phyloP scores from a whole-genome alignment of 257 asterid species.

The Solanum tarapatanum region DNA sequence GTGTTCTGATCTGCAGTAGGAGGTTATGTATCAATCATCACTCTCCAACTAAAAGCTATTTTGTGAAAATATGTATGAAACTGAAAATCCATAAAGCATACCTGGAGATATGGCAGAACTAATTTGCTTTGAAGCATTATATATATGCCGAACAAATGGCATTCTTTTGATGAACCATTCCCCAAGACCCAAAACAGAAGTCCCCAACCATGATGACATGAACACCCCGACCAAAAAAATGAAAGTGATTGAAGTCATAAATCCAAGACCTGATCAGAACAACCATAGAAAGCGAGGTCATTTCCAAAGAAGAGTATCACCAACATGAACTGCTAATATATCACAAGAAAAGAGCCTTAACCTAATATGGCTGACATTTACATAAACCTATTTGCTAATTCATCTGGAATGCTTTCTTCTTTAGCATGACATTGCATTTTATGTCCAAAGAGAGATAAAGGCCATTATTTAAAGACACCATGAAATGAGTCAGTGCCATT shows the following conservation, averaged over 20 bases:
- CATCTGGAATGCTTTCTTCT: background rate
- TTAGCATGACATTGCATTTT: background rate
- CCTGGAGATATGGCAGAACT: conserved; percentile 48
- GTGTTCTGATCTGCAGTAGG: conserved; percentile 35
- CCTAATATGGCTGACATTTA: background rate
- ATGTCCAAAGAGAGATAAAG: background rate
- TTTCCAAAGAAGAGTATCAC: background rate
- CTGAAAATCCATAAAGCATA: background rate
- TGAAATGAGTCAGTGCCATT: background rate
- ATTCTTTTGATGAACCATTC: conserved; percentile 37
- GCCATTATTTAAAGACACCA: background rate
- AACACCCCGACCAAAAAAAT: conserved; percentile 36
- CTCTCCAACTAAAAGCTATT: background rate
- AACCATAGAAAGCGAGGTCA: background rate
- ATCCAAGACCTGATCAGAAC: conserved; percentile 26
- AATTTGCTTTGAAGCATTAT: conserved; percentile 36
- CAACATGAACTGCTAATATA: background rate
- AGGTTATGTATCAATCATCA: background rate
- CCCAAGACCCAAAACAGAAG: conserved; percentile 30
- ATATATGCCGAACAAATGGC: conserved; percentile 39
- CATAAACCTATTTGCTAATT: background rate
- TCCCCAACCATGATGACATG: conserved; percentile 43
- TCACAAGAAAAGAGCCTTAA: background rate
- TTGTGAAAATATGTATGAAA: background rate
- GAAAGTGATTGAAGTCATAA: conserved; percentile 31